Evolutionary conservation across 768 basidiomycete genomes (phyloP), one percentile per base, ranked within the genome.

Genomic region (Tephrocybe sp.): DNA sequence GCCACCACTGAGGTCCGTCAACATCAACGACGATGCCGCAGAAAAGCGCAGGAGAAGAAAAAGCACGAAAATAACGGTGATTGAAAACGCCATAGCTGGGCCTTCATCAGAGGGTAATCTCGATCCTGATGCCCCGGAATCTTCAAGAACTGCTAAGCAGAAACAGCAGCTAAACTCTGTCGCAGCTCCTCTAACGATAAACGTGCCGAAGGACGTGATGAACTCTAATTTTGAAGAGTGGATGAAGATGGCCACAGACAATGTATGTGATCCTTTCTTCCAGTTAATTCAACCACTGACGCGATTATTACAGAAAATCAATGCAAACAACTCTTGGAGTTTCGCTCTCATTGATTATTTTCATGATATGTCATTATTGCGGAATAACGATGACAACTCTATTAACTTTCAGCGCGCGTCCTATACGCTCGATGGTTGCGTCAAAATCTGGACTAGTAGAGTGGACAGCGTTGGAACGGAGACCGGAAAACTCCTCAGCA

Each of bases 211-310:
- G 56, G 90, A 95, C 56, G 80, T 93, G n/a, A 90, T 91, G 82
- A 91, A 78, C 69, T 87, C 85, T 31, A 97, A 94, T 60, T 97
- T 87, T 62, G 97, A 99, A 66, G 94, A 98, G 68, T 98, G 97
- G 97, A 98, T 99, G 96, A 98, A 98, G 76, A 86, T 98, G 85
- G 94, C 95, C 1, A 98, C 96, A 2, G 96, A 98, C 64, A 98
- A 98, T 68, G 97, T 98, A 64, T 59, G 84, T 73, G 16, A 34
- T 45, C 47, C 36, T 13, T 30, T 54, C 64, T 31, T n/a, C 35
- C 5, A n/a, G 25, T 12, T 22, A 41, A 28, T 46, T 30, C 27
- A 26, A 16, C 27, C 12, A 19, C 43, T 49, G 47, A 25, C 26
- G 50, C 61, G 36, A 66, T 46, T 32, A 40, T 52, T 39, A 16